Evolutionary conservation across 176 grass and related monocot species (phyloP), one percentile per base, ranked within the genome.

Genomic region (Aegilops umbellulata): DNA sequence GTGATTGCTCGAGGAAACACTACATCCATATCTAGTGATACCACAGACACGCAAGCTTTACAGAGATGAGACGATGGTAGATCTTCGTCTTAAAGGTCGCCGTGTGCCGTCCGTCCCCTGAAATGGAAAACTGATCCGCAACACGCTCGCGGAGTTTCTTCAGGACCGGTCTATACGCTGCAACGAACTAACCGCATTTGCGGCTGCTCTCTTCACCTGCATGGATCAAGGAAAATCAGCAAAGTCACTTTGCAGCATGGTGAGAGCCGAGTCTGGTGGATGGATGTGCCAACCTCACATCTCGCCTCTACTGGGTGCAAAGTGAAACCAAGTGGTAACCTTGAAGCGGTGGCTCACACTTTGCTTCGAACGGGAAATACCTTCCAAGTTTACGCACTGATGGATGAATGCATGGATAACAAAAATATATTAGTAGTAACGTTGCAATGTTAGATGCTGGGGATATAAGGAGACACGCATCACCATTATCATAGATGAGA

Each of bases 401-500:
- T 27, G 66, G 30, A 36, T 47, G 44, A 10, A 44, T 44, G 41
- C 12, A 46, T 69, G 30, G 16, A 32, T 20, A 35, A 32, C 15
- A 69, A 69, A 10, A 36, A 34, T 17, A 68, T 16, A 68, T 68
- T 10, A 32, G 26, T 10, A 32, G 26, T 87, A 31, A 76, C 42
- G 2, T 32, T 32, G 6, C 47, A 60, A 32, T 60, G 41, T 82
- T 11, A 30, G 35, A 65, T 64, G 61, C 30, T 66, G 30, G 31
- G 51, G 20, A 15, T 12, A 24, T 9, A 78, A 64, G 38, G 73
- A 86, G 42, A 62, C 85, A 23, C 3, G 69, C 25, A 86, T 65
- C 69, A 74, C 79, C 80, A 73, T 80, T 72, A 25, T 91, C 89
- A 64, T 80, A 84, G 26, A 91, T 81, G 65, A 94, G 69, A 82